Conservation (phyloP, 352 stramenopile genomes). For the Thraustochytrium sp. region DNA sequence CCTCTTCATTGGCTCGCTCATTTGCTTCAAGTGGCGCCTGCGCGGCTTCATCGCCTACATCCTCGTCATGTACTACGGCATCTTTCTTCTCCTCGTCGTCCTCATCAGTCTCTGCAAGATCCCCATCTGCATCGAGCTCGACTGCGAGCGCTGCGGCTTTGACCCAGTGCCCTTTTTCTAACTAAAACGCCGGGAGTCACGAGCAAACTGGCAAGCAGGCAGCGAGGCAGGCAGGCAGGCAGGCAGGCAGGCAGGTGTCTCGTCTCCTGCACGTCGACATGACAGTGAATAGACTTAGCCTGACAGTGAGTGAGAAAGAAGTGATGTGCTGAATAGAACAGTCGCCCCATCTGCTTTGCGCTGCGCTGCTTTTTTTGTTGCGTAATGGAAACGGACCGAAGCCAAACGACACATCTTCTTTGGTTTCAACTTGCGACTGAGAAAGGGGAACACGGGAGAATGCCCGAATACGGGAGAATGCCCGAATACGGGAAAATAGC, state of each 20-base stretch:
- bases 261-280: too few relatives aligned
- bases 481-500: too few relatives aligned
- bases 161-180: background rate
- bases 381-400: too few relatives aligned
- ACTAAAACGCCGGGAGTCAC: background rate
- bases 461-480: too few relatives aligned
- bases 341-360: too few relatives aligned
- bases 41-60: background rate
- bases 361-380: too few relatives aligned
- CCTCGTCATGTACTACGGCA: background rate
- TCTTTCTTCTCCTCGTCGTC: slow-evolving; percentile 12
- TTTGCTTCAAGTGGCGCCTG: slow-evolving; percentile 16
- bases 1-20: background rate
- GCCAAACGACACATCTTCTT: too few relatives aligned
- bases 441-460: too few relatives aligned
- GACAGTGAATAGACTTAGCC: too few relatives aligned
- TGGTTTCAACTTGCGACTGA: too few relatives aligned
- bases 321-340: too few relatives aligned
- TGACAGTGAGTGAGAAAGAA: too few relatives aligned
- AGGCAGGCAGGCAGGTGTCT: background rate
- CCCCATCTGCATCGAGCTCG: slow-evolving; percentile 29
- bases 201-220: background rate
- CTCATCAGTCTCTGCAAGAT: slow-evolving; percentile 15
- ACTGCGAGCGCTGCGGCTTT: slow-evolving; percentile 21
- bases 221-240: background rate